phyloP scores from a whole-genome alignment of 192 early-diverging fungal genomes.

The Linnemannia schmuckeri region DNA sequence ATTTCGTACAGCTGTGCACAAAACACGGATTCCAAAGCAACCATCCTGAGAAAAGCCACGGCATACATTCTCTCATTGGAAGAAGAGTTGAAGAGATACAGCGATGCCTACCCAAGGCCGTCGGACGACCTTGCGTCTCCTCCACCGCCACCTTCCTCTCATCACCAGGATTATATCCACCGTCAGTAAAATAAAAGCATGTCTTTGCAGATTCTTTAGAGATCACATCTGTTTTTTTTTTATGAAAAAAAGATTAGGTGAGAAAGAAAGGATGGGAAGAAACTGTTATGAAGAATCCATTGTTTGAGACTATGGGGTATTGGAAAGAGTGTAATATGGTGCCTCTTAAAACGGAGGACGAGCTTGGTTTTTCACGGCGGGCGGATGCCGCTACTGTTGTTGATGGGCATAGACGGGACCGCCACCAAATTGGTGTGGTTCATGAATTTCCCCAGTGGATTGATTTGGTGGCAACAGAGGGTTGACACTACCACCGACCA shows the following conservation, averaged over 20 bases:
- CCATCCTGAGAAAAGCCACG: slow-evolving; percentile 52
- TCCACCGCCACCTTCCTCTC: neutral
- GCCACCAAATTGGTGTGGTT: neutral
- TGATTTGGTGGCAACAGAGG: neutral
- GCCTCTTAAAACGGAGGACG: neutral
- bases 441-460: neutral
- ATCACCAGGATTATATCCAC: neutral
- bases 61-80: slow-evolving; percentile 49
- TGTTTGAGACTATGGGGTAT: too few relatives aligned
- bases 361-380: neutral
- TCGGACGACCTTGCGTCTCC: neutral
- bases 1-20: slow-evolving; percentile 39
- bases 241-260: too few relatives aligned
- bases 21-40: slow-evolving; percentile 58
- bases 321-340: neutral
- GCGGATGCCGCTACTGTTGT: neutral
- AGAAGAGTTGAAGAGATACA: slow-evolving; percentile 32
- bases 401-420: neutral
- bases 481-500: neutral
- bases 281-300: too few relatives aligned
- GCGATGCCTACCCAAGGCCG: slow-evolving; percentile 17
- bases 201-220: neutral
- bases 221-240: too few relatives aligned
- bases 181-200: neutral
- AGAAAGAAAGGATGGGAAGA: too few relatives aligned